Base-by-base conservation (phyloP, 805 yeast species). In the Myxozyma sirexii region DNA sequence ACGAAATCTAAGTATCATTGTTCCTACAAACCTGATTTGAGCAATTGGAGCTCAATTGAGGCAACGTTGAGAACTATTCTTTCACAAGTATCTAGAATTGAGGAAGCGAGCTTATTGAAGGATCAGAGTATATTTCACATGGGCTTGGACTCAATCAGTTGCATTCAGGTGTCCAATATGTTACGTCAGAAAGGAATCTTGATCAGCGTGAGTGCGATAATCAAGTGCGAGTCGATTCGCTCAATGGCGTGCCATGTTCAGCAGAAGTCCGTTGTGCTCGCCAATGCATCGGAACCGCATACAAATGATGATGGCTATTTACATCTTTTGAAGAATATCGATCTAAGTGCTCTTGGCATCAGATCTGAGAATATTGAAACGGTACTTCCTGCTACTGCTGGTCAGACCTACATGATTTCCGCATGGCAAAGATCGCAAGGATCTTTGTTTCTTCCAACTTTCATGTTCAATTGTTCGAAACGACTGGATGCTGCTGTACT, bases 101-200 rank as follows among this genome's bases (percentile, higher is more conserved):
- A 46, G 5, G 56, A 35, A 24, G 37, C 24, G n/a, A 12, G 17
- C 7, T 37, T 66, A 12, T 19, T 29, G 17, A 55, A 52, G 33
- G 10, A 38, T 13, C 58, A 51, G 15, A 59, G 57, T 12, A 53
- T 66, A 3, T 67, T 54, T 38, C 59, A 54, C 2, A 19, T 65
- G 45, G 69, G 71, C 4, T 39, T 68, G 35, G 71, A 68, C 29
- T 68, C 71, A n/a, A 67, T 68, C 26, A 49, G 60, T 26, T 65
- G 67, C 41, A 68, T 68, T 38, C 33, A 44, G 15, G 57, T 66
- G 12, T 58, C 68, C 3, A 50, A 48, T 13, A 12, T 19, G 24
- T 49, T 67, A 19, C 52, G 65, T 1, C 49, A 31, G 19, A 27
- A 48, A 7, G 59, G 56, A 3, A 13, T 61, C 12, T 27, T 35